Percentiles rank a stretch among this genome's conserved stretches.
Evolutionary conservation across 169 alveolate genomes (phyloP).

Genomic region (Cryptosporidium felis): DNA sequence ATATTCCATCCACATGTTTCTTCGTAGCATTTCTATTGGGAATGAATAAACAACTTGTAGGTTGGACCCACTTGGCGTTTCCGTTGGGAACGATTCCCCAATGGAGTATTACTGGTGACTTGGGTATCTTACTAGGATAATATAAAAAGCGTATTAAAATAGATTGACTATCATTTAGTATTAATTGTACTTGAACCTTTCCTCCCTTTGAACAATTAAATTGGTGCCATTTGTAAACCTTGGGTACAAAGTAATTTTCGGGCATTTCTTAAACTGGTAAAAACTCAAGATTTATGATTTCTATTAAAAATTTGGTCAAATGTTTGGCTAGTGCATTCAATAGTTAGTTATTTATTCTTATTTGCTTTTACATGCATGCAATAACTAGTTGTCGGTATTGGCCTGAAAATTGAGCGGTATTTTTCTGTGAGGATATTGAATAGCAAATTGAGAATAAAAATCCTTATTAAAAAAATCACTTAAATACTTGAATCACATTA

Average conservation of each 20-base stretch:
- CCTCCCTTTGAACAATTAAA: constrained; percentile 52
- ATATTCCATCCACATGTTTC: constrained; percentile 38
- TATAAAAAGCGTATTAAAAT: neutral
- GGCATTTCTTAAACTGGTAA: neutral
- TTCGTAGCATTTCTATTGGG: constrained; percentile 34
- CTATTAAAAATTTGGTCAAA: neutral
- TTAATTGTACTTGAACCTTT: neutral
- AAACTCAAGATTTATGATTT: neutral
- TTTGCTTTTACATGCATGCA: constrained; percentile 47
- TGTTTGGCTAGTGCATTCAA: neutral
- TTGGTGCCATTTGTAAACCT: neutral
- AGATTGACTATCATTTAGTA: neutral
- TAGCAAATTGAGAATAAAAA: too few relatives aligned
- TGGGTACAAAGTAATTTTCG: neutral
- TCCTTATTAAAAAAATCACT: too few relatives aligned
- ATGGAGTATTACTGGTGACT: constrained; percentile 6
- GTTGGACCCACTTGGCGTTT: constrained; percentile 38
- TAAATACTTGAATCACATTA: too few relatives aligned
- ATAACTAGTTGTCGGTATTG: neutral
- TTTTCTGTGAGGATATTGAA: constrained; percentile 6
- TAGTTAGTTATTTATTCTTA: neutral
- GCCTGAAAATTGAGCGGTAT: constrained; percentile 32
- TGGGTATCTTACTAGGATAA: too few relatives aligned
- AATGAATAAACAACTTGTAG: constrained; percentile 35
- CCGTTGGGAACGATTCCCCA: constrained; percentile 38